These are phyloP conservation scores for Meyerozyma guilliermondii DNA, from an alignment of 1,139 yeast genomes.

Conservation along the genomic window DNA sequence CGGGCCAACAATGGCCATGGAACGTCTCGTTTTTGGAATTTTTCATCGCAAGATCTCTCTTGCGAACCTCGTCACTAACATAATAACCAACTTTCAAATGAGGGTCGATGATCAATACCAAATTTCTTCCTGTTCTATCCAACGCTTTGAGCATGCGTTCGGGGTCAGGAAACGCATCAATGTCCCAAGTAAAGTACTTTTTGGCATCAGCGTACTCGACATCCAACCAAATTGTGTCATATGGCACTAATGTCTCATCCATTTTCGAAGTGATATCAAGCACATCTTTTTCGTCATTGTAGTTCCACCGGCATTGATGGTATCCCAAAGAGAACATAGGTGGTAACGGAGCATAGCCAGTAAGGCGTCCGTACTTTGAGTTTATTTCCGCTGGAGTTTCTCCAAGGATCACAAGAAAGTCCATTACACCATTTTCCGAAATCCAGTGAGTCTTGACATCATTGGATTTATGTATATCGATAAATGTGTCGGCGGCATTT, in stretches of 20 bases:
- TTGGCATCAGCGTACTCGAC: conserved; percentile 84
- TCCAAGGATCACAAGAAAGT: conserved; percentile 66
- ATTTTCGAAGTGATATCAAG: conserved; percentile 61
- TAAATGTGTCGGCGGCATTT: conserved; percentile 87
- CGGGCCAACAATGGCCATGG: conserved; percentile 98
- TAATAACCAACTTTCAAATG: conserved; percentile 72
- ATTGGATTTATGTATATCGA: conserved; percentile 54
- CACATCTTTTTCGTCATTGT: conserved; percentile 83
- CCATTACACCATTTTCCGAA: conserved; percentile 83
- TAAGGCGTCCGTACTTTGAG: conserved; percentile 59
- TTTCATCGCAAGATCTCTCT: conserved; percentile 32
- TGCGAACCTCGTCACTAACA: conserved; percentile 50
- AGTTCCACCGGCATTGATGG: conserved; percentile 97
- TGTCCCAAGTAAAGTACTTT: conserved; percentile 90
- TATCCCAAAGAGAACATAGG: conserved; percentile 78
- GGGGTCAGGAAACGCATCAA: conserved; percentile 70
- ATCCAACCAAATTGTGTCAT: conserved; percentile 93
- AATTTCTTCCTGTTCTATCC: conserved; percentile 69
- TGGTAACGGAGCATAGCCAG: conserved; percentile 78
- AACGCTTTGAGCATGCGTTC: conserved; percentile 57
- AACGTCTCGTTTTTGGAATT: conserved; percentile 42
- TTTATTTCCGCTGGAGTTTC: conserved; percentile 57
- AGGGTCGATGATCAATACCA: conserved; percentile 87
- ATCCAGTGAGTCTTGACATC: conserved; percentile 76
- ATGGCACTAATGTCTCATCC: conserved; percentile 75